Conservation (phyloP, 768 basidiomycete genomes). For the Panaeolus cyanescens region DNA sequence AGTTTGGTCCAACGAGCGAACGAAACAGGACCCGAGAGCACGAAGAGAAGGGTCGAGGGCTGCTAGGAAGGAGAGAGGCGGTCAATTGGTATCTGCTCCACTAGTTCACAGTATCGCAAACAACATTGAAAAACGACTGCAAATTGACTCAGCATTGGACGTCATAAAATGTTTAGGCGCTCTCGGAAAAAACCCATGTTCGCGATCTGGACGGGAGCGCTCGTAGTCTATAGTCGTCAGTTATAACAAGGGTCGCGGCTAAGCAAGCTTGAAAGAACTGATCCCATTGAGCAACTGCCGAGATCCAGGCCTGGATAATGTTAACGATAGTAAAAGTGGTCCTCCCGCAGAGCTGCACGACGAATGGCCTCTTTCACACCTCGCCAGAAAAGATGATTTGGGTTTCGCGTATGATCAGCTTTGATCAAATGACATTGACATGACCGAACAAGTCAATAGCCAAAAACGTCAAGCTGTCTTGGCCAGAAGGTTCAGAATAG, state of each 20-base stretch:
- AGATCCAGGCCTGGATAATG: no score
- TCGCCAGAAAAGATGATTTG: neutral
- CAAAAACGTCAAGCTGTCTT: neutral
- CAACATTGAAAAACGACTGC: neutral
- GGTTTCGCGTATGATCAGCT: neutral
- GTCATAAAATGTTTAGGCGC: neutral
- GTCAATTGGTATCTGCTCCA: neutral
- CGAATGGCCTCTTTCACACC: neutral
- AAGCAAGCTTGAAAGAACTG: no score
- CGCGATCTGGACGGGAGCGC: neutral
- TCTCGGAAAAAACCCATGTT: neutral
- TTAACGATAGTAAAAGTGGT: neutral
- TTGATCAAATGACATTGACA: neutral
- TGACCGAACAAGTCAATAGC: constrained; percentile 1
- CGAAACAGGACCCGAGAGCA: no score
- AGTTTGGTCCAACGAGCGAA: no score
- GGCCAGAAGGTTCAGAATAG: constrained; percentile 1
- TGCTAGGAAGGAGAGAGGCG: neutral
- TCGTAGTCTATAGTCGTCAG: neutral
- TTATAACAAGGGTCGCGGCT: neutral
- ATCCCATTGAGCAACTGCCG: no score
- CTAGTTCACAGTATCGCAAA: no score
- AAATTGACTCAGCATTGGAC: neutral
- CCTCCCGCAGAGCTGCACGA: neutral
- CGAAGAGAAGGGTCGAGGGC: neutral